A percentile compares a stretch with the other conserved stretches of the same genome.
Conservation (phyloP, 2,329 filamentous ascomycete genomes). For the Hysterium pulicare region DNA sequence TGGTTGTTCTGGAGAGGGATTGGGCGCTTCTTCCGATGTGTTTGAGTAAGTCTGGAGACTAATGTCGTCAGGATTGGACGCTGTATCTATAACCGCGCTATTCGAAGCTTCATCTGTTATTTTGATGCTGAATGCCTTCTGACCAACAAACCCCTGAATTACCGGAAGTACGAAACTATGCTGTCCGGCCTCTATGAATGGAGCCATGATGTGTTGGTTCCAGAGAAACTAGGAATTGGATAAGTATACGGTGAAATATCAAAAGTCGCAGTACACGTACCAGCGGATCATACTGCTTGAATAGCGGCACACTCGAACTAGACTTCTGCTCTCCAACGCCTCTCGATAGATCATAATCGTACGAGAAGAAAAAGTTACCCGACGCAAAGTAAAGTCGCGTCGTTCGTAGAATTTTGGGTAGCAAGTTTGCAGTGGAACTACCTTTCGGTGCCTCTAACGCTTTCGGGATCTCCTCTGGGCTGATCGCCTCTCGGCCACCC, state of each 20-base stretch:
- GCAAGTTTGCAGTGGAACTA: conserved; percentile 44
- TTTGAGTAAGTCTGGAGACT: conserved; percentile 30
- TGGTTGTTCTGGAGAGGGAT: conserved; percentile 9
- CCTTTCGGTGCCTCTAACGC: conserved; percentile 30
- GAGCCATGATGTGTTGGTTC: conserved; percentile 73
- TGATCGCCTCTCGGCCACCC: conserved; percentile 19
- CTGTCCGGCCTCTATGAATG: conserved; percentile 71
- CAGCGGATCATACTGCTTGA: conserved; percentile 68
- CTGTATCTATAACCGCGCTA: conserved; percentile 32
- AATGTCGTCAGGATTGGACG: conserved; percentile 32
- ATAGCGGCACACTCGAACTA: conserved; percentile 57
- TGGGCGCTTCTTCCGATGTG: conserved; percentile 18
- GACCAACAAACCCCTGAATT: conserved; percentile 92
- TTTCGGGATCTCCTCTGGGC: conserved; percentile 34
- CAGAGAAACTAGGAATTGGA: conserved; percentile 67
- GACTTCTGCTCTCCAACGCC: conserved; percentile 47
- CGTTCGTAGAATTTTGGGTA: conserved; percentile 81
- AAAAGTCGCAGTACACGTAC: conserved; percentile 36
- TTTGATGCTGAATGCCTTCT: conserved; percentile 74
- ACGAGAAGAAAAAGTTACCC: conserved; percentile 89
- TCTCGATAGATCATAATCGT: conserved; percentile 87
- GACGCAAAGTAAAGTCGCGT: conserved; percentile 80
- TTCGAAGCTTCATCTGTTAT: conserved; percentile 33
- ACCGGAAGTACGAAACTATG: conserved; percentile 72
- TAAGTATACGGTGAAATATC: background rate